These are phyloP conservation scores for Penicillium dipodomyicola DNA, from an alignment of 495 filamentous ascomycete species.

Conservation along the genomic window DNA sequence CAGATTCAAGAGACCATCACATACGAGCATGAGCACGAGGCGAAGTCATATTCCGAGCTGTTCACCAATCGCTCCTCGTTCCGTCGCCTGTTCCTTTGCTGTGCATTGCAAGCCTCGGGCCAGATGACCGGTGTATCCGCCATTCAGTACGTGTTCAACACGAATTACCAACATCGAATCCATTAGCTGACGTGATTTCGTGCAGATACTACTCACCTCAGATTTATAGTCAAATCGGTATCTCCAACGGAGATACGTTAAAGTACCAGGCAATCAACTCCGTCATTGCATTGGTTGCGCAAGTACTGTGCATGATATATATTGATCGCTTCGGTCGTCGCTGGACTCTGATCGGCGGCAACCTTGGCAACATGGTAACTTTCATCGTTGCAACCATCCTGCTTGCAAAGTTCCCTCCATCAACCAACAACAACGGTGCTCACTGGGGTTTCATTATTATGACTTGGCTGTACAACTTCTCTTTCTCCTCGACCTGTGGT, in stretches of 20 bases:
- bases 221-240: constrained; percentile 68
- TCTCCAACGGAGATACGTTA: constrained; percentile 59
- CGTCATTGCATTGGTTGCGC: constrained; percentile 62
- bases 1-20: constrained; percentile 44
- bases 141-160: constrained; percentile 50
- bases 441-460: constrained; percentile 72
- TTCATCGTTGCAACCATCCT: constrained; percentile 51
- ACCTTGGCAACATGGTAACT: constrained; percentile 60
- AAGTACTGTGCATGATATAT: constrained; percentile 64
- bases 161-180: background rate
- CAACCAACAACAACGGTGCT: constrained; percentile 52
- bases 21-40: constrained; percentile 58
- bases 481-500: constrained; percentile 62
- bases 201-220: constrained; percentile 62
- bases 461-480: constrained; percentile 70
- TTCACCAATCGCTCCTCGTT: constrained; percentile 64
- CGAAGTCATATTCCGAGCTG: constrained; percentile 65
- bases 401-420: constrained; percentile 55
- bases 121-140: constrained; percentile 75
- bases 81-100: constrained; percentile 66
- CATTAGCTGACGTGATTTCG: background rate
- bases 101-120: constrained; percentile 62
- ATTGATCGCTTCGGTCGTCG: constrained; percentile 66
- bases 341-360: constrained; percentile 63
- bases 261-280: constrained; percentile 71